Percentiles rank a stretch among this genome's conserved stretches.
Evolutionary conservation across 495 filamentous ascomycete species (phyloP).

Genomic region (Aspergillus avenaceus): DNA sequence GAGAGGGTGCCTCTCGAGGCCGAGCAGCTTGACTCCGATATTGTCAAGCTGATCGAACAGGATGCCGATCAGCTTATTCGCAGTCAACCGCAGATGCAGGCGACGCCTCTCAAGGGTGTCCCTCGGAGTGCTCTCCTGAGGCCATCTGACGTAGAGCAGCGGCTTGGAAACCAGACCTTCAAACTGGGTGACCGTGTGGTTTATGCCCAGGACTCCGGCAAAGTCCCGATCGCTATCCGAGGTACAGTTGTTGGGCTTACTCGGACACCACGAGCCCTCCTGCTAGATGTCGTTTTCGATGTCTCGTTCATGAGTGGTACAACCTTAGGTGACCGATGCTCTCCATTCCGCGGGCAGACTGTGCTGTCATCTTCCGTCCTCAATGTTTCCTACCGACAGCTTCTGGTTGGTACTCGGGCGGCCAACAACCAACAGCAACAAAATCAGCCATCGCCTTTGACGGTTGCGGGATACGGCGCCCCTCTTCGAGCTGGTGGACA

Average conservation of each 20-base stretch:
- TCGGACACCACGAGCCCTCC: constrained; percentile 69
- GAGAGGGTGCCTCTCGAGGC: constrained; percentile 92
- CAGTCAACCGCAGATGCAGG: constrained; percentile 47
- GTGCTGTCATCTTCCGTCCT: constrained; percentile 79
- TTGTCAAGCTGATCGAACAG: constrained; percentile 75
- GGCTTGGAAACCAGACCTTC: constrained; percentile 81
- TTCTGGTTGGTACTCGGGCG: constrained; percentile 70
- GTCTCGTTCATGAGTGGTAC: constrained; percentile 94
- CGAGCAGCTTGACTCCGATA: constrained; percentile 88
- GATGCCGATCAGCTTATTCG: constrained; percentile 60
- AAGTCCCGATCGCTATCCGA: constrained; percentile 86
- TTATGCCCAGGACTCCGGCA: constrained; percentile 88
- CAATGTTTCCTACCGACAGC: constrained; percentile 78
- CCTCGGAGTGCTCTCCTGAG: constrained; percentile 85
- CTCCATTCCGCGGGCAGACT: constrained; percentile 94
- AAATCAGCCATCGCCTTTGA: constrained; percentile 48
- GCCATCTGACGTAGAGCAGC: constrained; percentile 86
- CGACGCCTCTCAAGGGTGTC: constrained; percentile 64
- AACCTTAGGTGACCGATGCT: constrained; percentile 80
- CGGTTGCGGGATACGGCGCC: constrained; percentile 56
- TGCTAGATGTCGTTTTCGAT: constrained; percentile 93
- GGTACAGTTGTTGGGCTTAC: constrained; percentile 94
- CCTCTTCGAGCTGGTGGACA: constrained; percentile 54
- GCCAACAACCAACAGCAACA: constrained; percentile 56
- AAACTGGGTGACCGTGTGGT: constrained; percentile 84